phyloP scores from a whole-genome alignment of 2,329 filamentous ascomycete genomes.

The Orbilia brochopaga region DNA sequence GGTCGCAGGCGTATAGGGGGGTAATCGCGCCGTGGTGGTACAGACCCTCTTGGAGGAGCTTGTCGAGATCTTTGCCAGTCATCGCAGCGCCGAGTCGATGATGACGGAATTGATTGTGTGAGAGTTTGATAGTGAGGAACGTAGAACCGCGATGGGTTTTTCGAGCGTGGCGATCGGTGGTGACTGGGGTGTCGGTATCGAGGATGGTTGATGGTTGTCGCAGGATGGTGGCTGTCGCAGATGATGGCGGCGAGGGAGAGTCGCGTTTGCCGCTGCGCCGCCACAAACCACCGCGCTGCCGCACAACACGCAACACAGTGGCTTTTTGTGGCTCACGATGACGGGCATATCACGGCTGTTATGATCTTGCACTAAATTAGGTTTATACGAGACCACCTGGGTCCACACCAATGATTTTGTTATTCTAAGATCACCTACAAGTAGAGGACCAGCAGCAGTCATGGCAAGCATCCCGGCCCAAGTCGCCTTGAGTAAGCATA shows the following conservation, averaged over 20 bases:
- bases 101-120: not conserved
- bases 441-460: too few species aligned
- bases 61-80: slow-evolving; percentile 38
- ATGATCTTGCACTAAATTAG: too few species aligned
- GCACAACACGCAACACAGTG: slow-evolving; percentile 5
- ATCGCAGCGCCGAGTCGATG: slow-evolving; percentile 1
- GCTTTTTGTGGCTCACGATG: too few species aligned
- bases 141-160: not conserved
- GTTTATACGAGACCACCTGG: too few species aligned
- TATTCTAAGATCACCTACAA: too few species aligned
- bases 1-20: not conserved
- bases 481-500: too few species aligned
- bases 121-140: not conserved
- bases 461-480: too few species aligned
- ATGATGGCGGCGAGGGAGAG: not conserved
- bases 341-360: not conserved
- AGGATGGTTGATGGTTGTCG: slow-evolving; percentile 7
- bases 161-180: not conserved
- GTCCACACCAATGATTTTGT: too few species aligned
- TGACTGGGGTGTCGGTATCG: not conserved
- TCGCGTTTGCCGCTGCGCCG: slow-evolving; percentile 27
- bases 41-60: slow-evolving; percentile 35
- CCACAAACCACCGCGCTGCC: slow-evolving; percentile 5
- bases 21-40: not conserved
- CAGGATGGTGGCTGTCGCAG: not conserved